Percentiles rank a stretch among this genome's conserved stretches.
Evolutionary conservation across 2,329 filamentous ascomycete genomes (phyloP).

Genomic region (Neofusicoccum sp.): DNA sequence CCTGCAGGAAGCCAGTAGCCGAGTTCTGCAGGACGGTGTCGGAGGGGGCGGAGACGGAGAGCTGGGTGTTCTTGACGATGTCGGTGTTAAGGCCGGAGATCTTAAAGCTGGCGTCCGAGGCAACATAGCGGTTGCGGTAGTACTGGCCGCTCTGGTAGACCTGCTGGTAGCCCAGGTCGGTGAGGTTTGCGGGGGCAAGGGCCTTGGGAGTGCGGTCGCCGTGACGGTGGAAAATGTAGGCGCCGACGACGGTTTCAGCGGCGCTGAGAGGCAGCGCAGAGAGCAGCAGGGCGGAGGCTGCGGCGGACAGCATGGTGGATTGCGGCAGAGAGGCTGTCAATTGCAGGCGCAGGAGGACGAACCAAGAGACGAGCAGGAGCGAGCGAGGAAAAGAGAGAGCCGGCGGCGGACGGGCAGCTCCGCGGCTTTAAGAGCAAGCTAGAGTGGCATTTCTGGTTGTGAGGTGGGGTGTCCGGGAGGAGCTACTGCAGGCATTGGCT

Average conservation of each 20-base stretch:
- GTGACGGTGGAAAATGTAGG: slow-evolving; percentile 87
- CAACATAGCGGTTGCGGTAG: slow-evolving; percentile 77
- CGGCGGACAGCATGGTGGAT: slow-evolving; percentile 31
- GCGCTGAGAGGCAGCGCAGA: slow-evolving; percentile 29
- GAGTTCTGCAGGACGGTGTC: slow-evolving; percentile 81
- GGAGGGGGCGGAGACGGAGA: slow-evolving; percentile 70
- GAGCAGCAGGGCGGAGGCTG: slow-evolving; percentile 30
- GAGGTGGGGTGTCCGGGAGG: slow-evolving; percentile 2
- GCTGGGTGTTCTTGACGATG: slow-evolving; percentile 68
- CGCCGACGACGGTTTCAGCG: slow-evolving; percentile 73
- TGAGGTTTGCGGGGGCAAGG: slow-evolving; percentile 71
- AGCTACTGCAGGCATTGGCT: background rate
- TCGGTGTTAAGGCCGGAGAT: slow-evolving; percentile 70
- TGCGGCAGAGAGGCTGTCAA: background rate
- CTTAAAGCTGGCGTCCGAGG: slow-evolving; percentile 57
- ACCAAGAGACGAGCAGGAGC: background rate
- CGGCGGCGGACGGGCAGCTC: background rate
- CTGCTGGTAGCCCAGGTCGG: slow-evolving; percentile 76
- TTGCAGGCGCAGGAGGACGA: background rate
- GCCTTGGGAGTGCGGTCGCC: slow-evolving; percentile 85
- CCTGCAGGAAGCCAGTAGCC: slow-evolving; percentile 79
- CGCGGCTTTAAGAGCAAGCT: background rate
- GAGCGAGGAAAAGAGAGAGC: background rate
- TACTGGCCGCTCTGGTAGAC: slow-evolving; percentile 72
- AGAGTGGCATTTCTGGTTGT: background rate